Evolutionary conservation across 1,284 basidiomycete species (phyloP).

Genomic region (Sanghuangporus weigelae): DNA sequence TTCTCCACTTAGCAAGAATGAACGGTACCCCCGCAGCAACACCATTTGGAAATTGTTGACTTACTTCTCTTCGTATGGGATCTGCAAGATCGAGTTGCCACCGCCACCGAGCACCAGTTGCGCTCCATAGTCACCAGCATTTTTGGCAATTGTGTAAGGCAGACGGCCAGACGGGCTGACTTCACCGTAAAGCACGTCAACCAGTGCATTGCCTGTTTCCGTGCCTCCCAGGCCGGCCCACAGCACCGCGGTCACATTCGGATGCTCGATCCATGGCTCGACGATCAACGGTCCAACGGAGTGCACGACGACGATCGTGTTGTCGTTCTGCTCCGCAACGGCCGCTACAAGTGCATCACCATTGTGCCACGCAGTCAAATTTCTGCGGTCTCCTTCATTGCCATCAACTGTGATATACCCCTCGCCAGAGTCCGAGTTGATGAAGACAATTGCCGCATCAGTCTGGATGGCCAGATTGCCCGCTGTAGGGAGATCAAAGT

Average conservation of each 20-base stretch:
- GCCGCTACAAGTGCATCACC: constrained; percentile 61
- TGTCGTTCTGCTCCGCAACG: constrained; percentile 60
- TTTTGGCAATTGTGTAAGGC: constrained; percentile 79
- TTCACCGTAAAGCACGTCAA: constrained; percentile 66
- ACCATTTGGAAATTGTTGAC: constrained; percentile 5
- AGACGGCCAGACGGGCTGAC: constrained; percentile 74
- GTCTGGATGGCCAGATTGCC: constrained; percentile 43
- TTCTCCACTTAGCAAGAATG: not conserved
- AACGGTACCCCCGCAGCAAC: no score
- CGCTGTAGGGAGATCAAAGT: constrained; percentile 56
- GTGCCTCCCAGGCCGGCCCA: constrained; percentile 72
- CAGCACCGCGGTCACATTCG: constrained; percentile 66
- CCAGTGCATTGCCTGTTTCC: constrained; percentile 73
- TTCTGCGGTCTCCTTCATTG: constrained; percentile 74
- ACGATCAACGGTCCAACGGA: constrained; percentile 70
- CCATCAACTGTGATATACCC: constrained; percentile 72
- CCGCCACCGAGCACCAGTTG: constrained; percentile 43
- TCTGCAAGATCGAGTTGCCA: constrained; percentile 39
- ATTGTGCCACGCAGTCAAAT: constrained; percentile 75
- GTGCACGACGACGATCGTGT: constrained; percentile 81
- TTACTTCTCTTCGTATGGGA: constrained; percentile 63
- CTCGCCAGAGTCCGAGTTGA: constrained; percentile 73
- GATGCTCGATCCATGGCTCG: constrained; percentile 75
- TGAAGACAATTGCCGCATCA: constrained; percentile 68
- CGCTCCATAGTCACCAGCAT: constrained; percentile 58